These are phyloP conservation scores for Chrysoporthe cubensis DNA, from an alignment of 2,329 filamentous ascomycete species.

Conservation along the genomic window DNA sequence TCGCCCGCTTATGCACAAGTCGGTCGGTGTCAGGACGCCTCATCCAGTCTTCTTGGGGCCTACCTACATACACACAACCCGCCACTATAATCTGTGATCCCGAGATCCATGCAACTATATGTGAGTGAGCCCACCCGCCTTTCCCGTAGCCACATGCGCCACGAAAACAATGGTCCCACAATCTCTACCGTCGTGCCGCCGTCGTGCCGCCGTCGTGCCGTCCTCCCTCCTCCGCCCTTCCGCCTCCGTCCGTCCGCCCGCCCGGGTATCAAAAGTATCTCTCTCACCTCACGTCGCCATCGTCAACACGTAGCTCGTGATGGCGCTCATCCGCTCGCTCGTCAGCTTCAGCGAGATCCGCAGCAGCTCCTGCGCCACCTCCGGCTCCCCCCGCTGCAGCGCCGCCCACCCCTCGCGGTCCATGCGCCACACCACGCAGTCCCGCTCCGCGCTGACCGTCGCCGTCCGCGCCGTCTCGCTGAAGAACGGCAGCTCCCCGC, in stretches of 20 bases:
- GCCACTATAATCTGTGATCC: neutral
- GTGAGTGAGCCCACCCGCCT: neutral
- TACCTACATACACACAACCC: neutral
- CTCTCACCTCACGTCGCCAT: conserved; percentile 47
- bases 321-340: conserved; percentile 82
- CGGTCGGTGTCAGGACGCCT: neutral
- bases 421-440: conserved; percentile 83
- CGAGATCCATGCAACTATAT: neutral
- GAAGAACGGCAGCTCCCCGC: conserved; percentile 96
- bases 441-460: conserved; percentile 80
- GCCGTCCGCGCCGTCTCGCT: conserved; percentile 86
- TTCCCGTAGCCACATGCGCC: neutral
- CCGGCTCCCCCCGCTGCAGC: conserved; percentile 72
- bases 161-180: neutral
- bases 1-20: too few species aligned
- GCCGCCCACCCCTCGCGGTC: conserved; percentile 71
- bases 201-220: too few species aligned
- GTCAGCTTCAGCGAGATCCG: conserved; percentile 91
- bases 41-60: neutral
- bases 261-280: neutral
- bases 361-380: conserved; percentile 82
- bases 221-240: neutral
- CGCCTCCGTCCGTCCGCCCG: neutral
- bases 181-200: neutral
- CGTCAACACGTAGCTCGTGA: conserved; percentile 60